These are phyloP conservation scores for Suhomyces anneliseae DNA, from an alignment of 1,139 yeast species.

Conservation along the genomic window DNA sequence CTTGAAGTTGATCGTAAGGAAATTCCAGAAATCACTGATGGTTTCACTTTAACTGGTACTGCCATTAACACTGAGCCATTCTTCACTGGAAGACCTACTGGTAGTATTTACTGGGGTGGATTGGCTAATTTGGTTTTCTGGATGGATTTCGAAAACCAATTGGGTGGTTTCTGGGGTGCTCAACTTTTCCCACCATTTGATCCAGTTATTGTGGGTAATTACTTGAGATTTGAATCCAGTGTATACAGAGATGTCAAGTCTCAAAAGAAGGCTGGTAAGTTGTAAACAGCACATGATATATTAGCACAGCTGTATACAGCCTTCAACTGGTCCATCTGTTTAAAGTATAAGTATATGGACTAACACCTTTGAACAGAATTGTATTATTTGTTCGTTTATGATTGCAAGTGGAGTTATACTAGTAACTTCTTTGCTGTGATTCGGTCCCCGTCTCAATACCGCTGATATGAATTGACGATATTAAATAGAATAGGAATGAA, in stretches of 20 bases:
- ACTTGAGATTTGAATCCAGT: constrained; percentile 11
- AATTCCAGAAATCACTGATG: constrained; percentile 9
- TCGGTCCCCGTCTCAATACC: too few relatives aligned
- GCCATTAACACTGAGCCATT: constrained; percentile 20
- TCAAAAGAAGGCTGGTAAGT: neutral
- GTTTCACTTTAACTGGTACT: constrained; percentile 17
- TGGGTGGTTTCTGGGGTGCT: constrained; percentile 46
- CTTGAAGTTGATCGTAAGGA: constrained; percentile 12
- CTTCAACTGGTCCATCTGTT: too few relatives aligned
- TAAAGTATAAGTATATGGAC: too few relatives aligned
- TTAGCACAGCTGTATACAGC: too few relatives aligned
- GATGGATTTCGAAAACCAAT: constrained; percentile 42
- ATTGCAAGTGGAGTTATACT: too few relatives aligned
- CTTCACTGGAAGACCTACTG: constrained; percentile 43
- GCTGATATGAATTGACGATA: too few relatives aligned
- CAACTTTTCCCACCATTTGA: constrained; percentile 37
- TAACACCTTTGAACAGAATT: too few relatives aligned
- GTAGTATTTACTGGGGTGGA: constrained; percentile 47
- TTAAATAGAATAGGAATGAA: too few relatives aligned
- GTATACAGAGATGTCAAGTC: constrained; percentile 11
- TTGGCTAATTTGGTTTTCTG: constrained; percentile 47
- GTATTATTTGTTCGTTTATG: too few relatives aligned
- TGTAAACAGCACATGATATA: too few relatives aligned
- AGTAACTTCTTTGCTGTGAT: too few relatives aligned
- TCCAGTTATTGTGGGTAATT: constrained; percentile 2